A percentile compares a stretch with the other conserved stretches of the same genome.
These are phyloP conservation scores for Tulasnella sp. DNA, from an alignment of 768 basidiomycete genomes.

Conservation along the genomic window DNA sequence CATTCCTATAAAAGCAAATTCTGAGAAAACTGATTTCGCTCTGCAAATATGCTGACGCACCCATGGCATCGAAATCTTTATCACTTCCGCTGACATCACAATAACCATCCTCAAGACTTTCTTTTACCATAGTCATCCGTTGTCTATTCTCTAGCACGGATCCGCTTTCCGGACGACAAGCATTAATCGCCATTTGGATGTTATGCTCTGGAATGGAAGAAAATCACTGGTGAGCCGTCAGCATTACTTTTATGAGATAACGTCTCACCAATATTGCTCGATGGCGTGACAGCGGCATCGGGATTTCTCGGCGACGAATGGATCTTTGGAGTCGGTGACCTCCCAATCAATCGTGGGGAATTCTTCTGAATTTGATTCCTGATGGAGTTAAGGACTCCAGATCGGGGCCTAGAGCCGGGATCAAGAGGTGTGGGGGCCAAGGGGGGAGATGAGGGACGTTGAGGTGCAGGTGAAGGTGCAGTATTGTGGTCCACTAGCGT, in stretches of 20 bases:
- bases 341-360: neutral
- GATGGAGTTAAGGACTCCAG: neutral
- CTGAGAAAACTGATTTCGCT: neutral
- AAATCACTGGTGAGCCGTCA: neutral
- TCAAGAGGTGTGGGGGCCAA: too few relatives aligned
- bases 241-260: constrained; percentile 14
- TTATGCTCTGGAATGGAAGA: constrained; percentile 15
- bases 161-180: constrained; percentile 55
- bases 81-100: constrained; percentile 61
- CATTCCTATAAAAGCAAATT: neutral
- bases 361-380: constrained; percentile 1
- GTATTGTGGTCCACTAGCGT: too few relatives aligned
- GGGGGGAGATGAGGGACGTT: neutral
- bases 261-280: constrained; percentile 32
- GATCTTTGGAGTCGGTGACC: constrained; percentile 3
- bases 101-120: constrained; percentile 67
- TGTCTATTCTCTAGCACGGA: constrained; percentile 49
- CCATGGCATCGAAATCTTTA: constrained; percentile 48
- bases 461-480: neutral
- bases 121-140: constrained; percentile 58
- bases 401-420: neutral
- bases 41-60: constrained; percentile 26
- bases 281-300: constrained; percentile 28
- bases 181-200: constrained; percentile 39
- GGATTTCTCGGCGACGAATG: constrained; percentile 9